Evolutionary conservation across 345 rosid species (phyloP).

Genomic region (Dovyalis caffra): DNA sequence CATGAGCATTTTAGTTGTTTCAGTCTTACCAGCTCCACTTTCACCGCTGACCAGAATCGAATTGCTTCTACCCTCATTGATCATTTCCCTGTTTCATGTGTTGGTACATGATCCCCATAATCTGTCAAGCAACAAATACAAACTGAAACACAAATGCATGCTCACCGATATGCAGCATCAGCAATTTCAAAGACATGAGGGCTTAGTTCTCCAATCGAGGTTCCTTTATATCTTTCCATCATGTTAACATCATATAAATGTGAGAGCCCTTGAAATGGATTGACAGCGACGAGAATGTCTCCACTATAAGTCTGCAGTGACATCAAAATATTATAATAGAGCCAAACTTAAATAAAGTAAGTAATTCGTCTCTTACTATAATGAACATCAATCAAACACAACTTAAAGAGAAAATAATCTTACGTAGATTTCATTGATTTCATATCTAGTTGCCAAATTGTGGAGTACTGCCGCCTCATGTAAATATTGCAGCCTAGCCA

Average conservation of each 20-base stretch:
- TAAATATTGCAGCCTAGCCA: no score
- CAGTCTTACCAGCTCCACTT: conserved; percentile 97
- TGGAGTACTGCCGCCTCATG: conserved; percentile 87
- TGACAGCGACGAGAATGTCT: conserved; percentile 85
- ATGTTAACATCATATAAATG: conserved; percentile 44
- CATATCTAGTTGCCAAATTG: conserved; percentile 63
- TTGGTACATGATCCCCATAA: conserved; percentile 12
- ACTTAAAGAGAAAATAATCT: conserved; percentile 29
- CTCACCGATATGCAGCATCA: conserved; percentile 75
- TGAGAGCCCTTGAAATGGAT: conserved; percentile 80
- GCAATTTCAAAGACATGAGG: conserved; percentile 93
- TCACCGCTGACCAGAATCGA: conserved; percentile 93
- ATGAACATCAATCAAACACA: conserved; percentile 14
- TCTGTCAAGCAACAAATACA: neutral
- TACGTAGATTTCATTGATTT: conserved; percentile 69
- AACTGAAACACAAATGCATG: neutral
- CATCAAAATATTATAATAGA: conserved; percentile 43
- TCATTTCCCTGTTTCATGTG: conserved; percentile 61
- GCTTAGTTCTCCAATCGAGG: conserved; percentile 43
- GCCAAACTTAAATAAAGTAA: conserved; percentile 27
- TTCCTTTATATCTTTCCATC: conserved; percentile 76
- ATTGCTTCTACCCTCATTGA: conserved; percentile 70
- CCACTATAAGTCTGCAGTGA: conserved; percentile 83
- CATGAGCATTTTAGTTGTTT: conserved; percentile 94
- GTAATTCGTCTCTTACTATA: conserved; percentile 24